Evolutionary conservation across 768 basidiomycete species (phyloP).

Genomic region (Plicaturopsis crispa): DNA sequence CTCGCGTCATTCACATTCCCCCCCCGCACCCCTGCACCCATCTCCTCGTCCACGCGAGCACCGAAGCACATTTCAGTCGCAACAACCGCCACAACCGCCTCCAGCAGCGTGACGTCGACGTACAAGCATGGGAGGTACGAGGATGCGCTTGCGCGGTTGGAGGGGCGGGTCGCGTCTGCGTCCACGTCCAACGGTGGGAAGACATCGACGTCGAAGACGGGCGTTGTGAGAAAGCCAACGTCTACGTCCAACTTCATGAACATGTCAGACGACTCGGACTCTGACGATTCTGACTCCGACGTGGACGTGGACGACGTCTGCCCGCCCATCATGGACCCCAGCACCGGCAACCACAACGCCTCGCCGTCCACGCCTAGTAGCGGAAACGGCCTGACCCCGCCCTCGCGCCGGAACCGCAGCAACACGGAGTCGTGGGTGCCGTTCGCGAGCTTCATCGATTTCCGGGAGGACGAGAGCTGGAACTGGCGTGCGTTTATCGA

Average conservation of each 20-base stretch:
- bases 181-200: constrained; percentile 13
- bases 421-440: constrained; percentile 54
- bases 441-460: constrained; percentile 58
- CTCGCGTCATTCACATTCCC: constrained; percentile 6
- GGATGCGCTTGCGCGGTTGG: constrained; percentile 57
- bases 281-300: constrained; percentile 16
- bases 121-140: constrained; percentile 46
- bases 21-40: constrained; percentile 5
- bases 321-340: constrained; percentile 6
- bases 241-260: constrained; percentile 51
- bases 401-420: constrained; percentile 22
- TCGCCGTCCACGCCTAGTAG: constrained; percentile 9
- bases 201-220: constrained; percentile 9
- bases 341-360: constrained; percentile 9
- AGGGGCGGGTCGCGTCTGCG: constrained; percentile 35
- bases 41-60: constrained; percentile 8
- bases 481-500: constrained; percentile 63
- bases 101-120: constrained; percentile 16
- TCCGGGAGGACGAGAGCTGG: constrained; percentile 44
- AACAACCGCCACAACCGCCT: constrained; percentile 25
- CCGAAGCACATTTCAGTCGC: constrained; percentile 10
- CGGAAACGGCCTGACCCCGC: constrained; percentile 7
- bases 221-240: too few relatives aligned
- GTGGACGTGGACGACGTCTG: constrained; percentile 15
- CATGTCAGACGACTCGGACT: constrained; percentile 58